phyloP scores from a whole-genome alignment of 164 flowering plant species.

The Aristolochia fimbriata region DNA sequence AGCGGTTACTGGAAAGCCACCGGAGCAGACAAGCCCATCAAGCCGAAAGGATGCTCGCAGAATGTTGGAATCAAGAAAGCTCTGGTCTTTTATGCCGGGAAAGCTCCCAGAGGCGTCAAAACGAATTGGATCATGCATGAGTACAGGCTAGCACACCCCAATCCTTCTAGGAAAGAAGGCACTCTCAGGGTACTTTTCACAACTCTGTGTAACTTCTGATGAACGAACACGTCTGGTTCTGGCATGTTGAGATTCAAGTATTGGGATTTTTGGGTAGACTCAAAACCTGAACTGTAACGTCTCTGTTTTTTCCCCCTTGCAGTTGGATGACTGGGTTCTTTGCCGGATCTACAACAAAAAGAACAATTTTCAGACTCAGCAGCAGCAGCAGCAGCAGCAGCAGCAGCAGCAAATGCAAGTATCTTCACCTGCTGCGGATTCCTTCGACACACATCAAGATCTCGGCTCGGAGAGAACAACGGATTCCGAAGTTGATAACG shows the following conservation, averaged over 20 bases:
- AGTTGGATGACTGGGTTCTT: slow-evolving; percentile 20
- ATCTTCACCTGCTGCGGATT: slow-evolving; percentile 1
- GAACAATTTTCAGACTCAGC: slow-evolving; percentile 9
- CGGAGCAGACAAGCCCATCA: slow-evolving; percentile 15
- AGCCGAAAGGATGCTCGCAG: not conserved
- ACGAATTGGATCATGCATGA: slow-evolving; percentile 20
- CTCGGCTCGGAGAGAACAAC: slow-evolving; percentile 4
- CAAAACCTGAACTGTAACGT: too few species aligned
- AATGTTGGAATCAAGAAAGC: slow-evolving; percentile 14
- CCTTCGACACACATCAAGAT: slow-evolving; percentile 2
- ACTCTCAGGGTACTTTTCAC: slow-evolving; percentile 8
- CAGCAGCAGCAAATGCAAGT: slow-evolving; percentile 1
- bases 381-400: not conserved
- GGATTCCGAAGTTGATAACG: slow-evolving; percentile 8
- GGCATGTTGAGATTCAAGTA: too few species aligned
- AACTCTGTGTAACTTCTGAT: not conserved
- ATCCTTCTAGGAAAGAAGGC: not conserved
- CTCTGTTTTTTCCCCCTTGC: not conserved
- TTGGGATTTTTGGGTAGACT: too few species aligned
- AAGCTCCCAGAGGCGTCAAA: slow-evolving; percentile 16
- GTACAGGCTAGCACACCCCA: slow-evolving; percentile 12
- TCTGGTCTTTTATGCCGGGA: slow-evolving; percentile 13
- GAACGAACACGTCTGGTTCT: too few species aligned
- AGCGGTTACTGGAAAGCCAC: slow-evolving; percentile 20
- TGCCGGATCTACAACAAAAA: slow-evolving; percentile 18